phyloP scores from a whole-genome alignment of 805 yeast genomes.

The Saccharomyces eubayanus region DNA sequence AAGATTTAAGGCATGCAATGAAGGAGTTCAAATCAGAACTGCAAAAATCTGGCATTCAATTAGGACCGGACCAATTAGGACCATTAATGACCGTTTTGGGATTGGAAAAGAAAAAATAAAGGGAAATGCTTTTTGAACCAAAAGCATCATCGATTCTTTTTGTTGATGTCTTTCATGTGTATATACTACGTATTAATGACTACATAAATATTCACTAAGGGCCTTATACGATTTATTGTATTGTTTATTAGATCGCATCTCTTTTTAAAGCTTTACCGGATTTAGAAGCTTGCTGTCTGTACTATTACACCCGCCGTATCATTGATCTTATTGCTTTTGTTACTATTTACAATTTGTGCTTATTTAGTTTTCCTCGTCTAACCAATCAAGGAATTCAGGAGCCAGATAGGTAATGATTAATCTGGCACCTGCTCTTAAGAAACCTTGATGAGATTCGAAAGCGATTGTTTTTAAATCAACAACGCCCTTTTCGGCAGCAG shows the following conservation, averaged over 20 bases:
- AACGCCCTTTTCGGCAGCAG: conserved; percentile 93
- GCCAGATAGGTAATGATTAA: conserved; percentile 86
- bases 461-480: conserved; percentile 72
- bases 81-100: conserved; percentile 25
- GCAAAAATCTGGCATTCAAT: conserved; percentile 21
- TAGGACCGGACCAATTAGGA: conserved; percentile 23
- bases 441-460: conserved; percentile 84
- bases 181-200: not conserved
- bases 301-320: not conserved
- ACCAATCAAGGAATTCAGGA: conserved; percentile 94
- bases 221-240: not conserved
- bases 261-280: not conserved
- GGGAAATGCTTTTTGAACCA: not conserved
- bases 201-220: not conserved
- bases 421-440: conserved; percentile 92
- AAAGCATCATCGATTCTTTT: not conserved
- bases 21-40: conserved; percentile 19
- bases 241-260: not conserved
- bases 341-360: not conserved
- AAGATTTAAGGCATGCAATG: conserved; percentile 22
- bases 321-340: not conserved
- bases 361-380: conserved; percentile 32
- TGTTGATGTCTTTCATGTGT: not conserved
- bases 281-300: not conserved
- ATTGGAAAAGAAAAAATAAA: conserved; percentile 14